Evolutionary conservation across 805 yeast species (phyloP).

Genomic region (Candida insectorum): DNA sequence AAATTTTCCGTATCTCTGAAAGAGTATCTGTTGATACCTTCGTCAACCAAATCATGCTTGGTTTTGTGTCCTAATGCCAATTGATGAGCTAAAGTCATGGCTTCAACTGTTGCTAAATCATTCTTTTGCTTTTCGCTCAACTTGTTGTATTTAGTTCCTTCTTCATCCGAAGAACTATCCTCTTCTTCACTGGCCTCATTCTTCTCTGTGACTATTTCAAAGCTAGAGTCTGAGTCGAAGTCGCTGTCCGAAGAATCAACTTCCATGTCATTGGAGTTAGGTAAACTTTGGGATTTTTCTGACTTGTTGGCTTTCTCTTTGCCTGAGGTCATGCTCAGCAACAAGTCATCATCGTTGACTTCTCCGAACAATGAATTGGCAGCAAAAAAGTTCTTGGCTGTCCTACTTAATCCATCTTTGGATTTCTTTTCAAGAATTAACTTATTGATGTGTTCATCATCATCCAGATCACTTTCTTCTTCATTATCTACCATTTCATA

Average conservation of each 20-base stretch:
- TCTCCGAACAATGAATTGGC: conserved; percentile 39
- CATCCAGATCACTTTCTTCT: conserved; percentile 54
- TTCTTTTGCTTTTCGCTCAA: conserved; percentile 56
- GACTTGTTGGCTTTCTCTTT: conserved; percentile 5
- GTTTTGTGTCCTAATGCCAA: conserved; percentile 85
- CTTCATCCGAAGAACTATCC: conserved; percentile 48
- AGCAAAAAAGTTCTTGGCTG: conserved; percentile 38
- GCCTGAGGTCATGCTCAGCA: conserved; percentile 34
- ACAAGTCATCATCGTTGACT: conserved; percentile 47
- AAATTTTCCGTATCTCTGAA: conserved; percentile 87
- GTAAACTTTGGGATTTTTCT: conserved; percentile 3
- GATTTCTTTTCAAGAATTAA: conserved; percentile 50
- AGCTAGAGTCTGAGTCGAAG: conserved; percentile 36
- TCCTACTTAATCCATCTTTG: conserved; percentile 30
- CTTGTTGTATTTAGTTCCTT: conserved; percentile 36
- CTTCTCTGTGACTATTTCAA: conserved; percentile 37
- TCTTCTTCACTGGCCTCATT: conserved; percentile 22
- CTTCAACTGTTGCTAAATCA: conserved; percentile 88
- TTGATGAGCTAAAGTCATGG: conserved; percentile 97
- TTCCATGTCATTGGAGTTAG: no score
- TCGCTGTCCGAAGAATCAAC: conserved; percentile 37
- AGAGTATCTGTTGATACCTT: conserved; percentile 87
- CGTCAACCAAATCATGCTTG: conserved; percentile 83
- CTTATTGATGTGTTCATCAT: conserved; percentile 62
- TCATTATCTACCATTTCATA: conserved; percentile 35